A percentile compares a stretch with the other conserved stretches of the same genome.
Evolutionary conservation across 306 rosid species (phyloP).

Genomic region (Quercus dentata): DNA sequence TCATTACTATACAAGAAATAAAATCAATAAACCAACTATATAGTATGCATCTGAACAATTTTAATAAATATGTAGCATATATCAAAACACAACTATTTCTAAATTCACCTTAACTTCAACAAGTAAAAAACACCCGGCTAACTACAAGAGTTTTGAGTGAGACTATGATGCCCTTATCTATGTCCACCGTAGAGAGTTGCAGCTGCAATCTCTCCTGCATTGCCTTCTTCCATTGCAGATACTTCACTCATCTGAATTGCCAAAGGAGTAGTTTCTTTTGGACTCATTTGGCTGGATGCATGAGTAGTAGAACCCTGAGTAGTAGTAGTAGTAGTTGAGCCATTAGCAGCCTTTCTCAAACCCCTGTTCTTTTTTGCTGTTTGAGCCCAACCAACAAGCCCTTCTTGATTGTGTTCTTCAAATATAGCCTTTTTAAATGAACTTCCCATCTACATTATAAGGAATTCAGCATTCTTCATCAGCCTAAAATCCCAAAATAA

Average conservation of each 20-base stretch:
- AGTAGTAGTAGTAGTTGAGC: background rate
- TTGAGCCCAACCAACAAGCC: slow-evolving; percentile 29
- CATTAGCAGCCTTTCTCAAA: slow-evolving; percentile 14
- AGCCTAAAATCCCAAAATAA: background rate
- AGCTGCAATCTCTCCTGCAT: background rate
- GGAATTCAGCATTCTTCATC: background rate
- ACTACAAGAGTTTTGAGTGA: background rate
- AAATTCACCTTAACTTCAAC: too few relatives aligned
- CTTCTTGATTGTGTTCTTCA: slow-evolving; percentile 23
- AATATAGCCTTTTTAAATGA: slow-evolving; percentile 32
- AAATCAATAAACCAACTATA: too few relatives aligned
- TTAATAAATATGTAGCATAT: too few relatives aligned
- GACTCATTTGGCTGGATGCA: background rate
- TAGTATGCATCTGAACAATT: too few relatives aligned
- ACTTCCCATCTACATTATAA: slow-evolving; percentile 31
- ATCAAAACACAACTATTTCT: too few relatives aligned
- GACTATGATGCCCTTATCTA: background rate
- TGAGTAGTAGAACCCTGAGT: background rate
- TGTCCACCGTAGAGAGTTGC: background rate
- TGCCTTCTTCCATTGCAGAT: background rate
- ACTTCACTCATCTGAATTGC: background rate
- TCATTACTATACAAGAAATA: too few relatives aligned
- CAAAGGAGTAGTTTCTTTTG: slow-evolving; percentile 3
- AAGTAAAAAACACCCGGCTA: too few relatives aligned
- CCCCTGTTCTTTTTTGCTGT: slow-evolving; percentile 16